Evolutionary conservation across 176 grass and related monocot species (phyloP), one percentile per base, ranked within the genome.

Genomic region (Chloris gayana): DNA sequence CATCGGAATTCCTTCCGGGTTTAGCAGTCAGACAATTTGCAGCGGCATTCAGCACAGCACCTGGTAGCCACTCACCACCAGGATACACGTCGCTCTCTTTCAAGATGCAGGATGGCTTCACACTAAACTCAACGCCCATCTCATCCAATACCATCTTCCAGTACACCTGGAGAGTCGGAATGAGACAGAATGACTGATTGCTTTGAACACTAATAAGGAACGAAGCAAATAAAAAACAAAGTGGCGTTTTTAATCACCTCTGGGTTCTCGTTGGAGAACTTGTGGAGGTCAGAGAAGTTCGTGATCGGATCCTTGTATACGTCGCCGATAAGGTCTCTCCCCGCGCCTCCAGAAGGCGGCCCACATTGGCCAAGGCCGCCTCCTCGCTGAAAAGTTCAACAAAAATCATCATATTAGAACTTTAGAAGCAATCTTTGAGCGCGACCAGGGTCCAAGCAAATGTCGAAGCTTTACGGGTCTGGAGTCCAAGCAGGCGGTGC

Each of bases 101-200:
- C 81, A 92, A 78, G 79, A 95, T 93, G 74, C 95, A 93, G 30
- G 92, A 91, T 47, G 90, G 85, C 34, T 80, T 70, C 59, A 68
- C 77, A 59, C 75, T 86, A 75, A 98, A 98, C 76, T 80, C 50
- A 76, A 98, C 50, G 25, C 77, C 80, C 92, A 98, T 98, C 54
- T 91, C 95, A 62, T 98, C 90, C 65, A 98, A 93, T 44, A 95
- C 62, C 84, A 91, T 73, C 75, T 87, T 98, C 95, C 95, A 98
- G 29, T 91, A 98, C 59, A 15, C 79, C 95, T 98, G 80, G 69
- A 24, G 56, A 35, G 9, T 61, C 27, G 4, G 22, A 67, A 14
- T 66, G 33, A 86, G n/a, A 45, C 50, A 86, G n/a, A 45, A 39
- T 19, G 63, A 35, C 12, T 56, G n/a, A n/a, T 67, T 73, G 24